These are phyloP conservation scores for Fraxinus greggii DNA, from an alignment of 305 asterid species.

Conservation along the genomic window DNA sequence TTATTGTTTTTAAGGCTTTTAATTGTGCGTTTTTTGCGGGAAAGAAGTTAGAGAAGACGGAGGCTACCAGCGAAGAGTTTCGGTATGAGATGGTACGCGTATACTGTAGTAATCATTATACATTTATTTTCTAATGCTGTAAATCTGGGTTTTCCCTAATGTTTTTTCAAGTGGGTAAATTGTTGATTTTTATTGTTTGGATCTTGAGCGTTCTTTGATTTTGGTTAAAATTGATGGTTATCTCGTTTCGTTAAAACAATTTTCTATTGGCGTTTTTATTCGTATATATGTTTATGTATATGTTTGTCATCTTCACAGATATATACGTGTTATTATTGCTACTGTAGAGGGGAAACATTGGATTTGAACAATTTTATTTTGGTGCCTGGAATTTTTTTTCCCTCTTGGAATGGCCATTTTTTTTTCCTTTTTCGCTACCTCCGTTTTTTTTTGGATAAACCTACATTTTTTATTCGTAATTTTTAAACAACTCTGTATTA, in stretches of 20 bases:
- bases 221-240: conserved; percentile 23
- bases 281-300: background rate
- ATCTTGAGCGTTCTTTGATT: conserved; percentile 34
- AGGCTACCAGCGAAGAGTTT: conserved; percentile 35
- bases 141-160: conserved; percentile 14
- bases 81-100: conserved; percentile 71
- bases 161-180: conserved; percentile 28
- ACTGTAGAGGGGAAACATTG: conserved; percentile 13
- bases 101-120: background rate
- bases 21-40: conserved; percentile 27
- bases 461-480: conserved; percentile 9
- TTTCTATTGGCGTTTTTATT: conserved; percentile 1
- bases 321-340: background rate
- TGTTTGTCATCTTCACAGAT: background rate
- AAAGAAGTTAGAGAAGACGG: conserved; percentile 45
- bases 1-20: conserved; percentile 27
- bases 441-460: conserved; percentile 18
- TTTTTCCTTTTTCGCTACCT: conserved; percentile 13
- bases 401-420: background rate
- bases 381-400: background rate
- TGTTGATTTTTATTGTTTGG: conserved; percentile 31
- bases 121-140: conserved; percentile 6
- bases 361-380: conserved; percentile 5
- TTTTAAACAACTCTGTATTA: background rate
- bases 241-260: background rate